A percentile compares a stretch with the other conserved stretches of the same genome.
Conservation (phyloP, 352 stramenopile genomes). For the Discostella stelligera region DNA sequence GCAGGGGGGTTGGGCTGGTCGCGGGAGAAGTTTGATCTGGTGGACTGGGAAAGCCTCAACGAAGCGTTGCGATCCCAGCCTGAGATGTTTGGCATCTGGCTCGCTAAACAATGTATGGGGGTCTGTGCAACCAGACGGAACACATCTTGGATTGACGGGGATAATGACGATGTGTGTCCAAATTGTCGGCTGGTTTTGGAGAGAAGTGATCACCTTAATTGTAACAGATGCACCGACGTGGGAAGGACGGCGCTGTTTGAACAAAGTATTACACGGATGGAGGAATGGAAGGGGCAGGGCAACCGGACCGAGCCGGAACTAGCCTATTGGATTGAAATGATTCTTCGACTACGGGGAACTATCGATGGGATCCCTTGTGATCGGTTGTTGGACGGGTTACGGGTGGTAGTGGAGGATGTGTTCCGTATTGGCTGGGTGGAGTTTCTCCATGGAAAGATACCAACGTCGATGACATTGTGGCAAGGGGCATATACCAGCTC, state of each 20-base stretch:
- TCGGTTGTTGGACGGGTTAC: background rate
- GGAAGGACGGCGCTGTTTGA: too few species aligned
- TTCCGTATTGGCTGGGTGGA: conserved; percentile 12
- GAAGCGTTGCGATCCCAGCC: background rate
- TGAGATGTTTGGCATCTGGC: conserved; percentile 29
- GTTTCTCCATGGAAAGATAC: conserved; percentile 14
- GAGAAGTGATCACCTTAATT: background rate
- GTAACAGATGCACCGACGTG: background rate
- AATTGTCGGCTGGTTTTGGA: conserved; percentile 9
- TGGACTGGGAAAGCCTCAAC: conserved; percentile 3
- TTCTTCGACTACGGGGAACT: conserved; percentile 13
- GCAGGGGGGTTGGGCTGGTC: conserved; percentile 7
- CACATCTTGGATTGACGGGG: background rate
- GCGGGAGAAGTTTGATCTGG: conserved; percentile 11
- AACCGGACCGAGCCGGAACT: conserved; percentile 13
- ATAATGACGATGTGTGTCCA: conserved; percentile 12
- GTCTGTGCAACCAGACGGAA: conserved; percentile 3
- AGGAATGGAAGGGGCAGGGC: background rate
- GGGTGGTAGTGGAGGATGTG: background rate
- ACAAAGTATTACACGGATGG: background rate
- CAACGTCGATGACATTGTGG: background rate
- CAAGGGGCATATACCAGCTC: too few species aligned
- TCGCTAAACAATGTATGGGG: conserved; percentile 17
- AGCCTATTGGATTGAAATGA: conserved; percentile 14
- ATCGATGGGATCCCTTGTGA: background rate